Evolutionary conservation across 331 rosid genomes (phyloP), one percentile per base, ranked within the genome.

Genomic region (Ulmus americana): DNA sequence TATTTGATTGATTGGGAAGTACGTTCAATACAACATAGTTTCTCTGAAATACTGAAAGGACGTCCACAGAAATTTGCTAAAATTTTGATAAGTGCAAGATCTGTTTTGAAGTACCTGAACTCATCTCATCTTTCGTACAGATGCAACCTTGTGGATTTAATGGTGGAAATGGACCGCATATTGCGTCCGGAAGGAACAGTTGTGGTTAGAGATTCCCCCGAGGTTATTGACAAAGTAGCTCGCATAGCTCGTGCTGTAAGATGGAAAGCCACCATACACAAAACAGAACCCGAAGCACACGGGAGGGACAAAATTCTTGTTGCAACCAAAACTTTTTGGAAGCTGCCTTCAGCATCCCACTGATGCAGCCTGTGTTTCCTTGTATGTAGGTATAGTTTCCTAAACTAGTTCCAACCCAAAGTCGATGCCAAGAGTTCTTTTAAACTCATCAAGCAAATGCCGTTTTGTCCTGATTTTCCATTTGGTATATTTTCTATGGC

Each of bases 151-250:
- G 88, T 94, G 63, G 99, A 94, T 77, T 82, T 94, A 79, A 78
- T 94, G 90, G 97, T 87, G 18, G 99, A 94, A 82, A 80, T 94
- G 58, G 99, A 94, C 62, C 84, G 97, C 46, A 82, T 94, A 46
- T 63, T 94, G 79, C 95, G 99, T 6, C 99, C 99, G 0, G 92
- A 85, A 81, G 99, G 99, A 71, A 90, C 91, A 0, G 56, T 94
- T 58, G 80, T 94, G 72, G 69, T 94, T 47, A 85, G 97, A 82
- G 97, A 87, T 75, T 74, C 79, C 53, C 87, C 92, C 5, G 96
- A 90, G 67, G 91, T 76, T 11, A 78, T 94, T 18, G 95, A 90
- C 7, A 84, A 79, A 77, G 85, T 94, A 52, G 87, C 80, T 55
- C 91, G 82, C 59, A 59, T 94, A 53, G 91, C 95, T 46, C 85